Base-by-base conservation (phyloP, 352 stramenopile genomes). In the Pythium sp. region DNA sequence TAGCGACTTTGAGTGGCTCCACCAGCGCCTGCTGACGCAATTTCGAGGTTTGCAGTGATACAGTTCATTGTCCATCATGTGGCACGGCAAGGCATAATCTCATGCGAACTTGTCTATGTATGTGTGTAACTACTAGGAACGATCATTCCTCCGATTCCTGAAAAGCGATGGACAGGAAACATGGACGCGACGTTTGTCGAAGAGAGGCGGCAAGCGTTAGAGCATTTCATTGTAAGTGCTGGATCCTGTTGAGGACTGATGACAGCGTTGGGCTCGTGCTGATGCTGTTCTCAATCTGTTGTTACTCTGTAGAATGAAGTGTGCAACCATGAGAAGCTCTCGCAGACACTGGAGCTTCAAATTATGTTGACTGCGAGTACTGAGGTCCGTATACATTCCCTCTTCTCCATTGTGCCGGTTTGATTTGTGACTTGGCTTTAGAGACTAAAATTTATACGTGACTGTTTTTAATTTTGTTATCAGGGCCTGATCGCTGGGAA, bases 1-100 rank as follows among this genome's bases (percentile, higher is more conserved):
- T 69, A 95, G 86, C 62, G 91, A 97, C 72, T 97, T 97, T 56
- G 85, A 94, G 63, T 97, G 91, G 91, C 80, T 97, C 7, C 91
- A 97, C 36, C 74, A 93, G 62, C 81, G 91, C 7, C 69, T 97
- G 30, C 63, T 90, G 15, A 77, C 86, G 67, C 76, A 88, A 43
- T 96, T 92, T 77, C 86, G 84, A 78, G 88, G 86, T 92, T 57
- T 30, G 67, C 8, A n/a, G 30, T 64, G 26, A 11, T 62, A 0
- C 36, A 51, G 11, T 47, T 47, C 41, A 46, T 46, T 6, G 34
- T 46, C 12, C 12, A 46, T 46, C 3, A 18, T 1, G 5, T 20
- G 38, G 6, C 38, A 20, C 14, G 14, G 38, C 14, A 15, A 30
- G 14, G 12, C 14, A 15, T 30, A 7, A n/a, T 12, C n/a, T 47